Percentiles rank a stretch among this genome's conserved stretches.
phyloP scores from a whole-genome alignment of 805 yeast species.

The Metschnikowia hibisci region DNA sequence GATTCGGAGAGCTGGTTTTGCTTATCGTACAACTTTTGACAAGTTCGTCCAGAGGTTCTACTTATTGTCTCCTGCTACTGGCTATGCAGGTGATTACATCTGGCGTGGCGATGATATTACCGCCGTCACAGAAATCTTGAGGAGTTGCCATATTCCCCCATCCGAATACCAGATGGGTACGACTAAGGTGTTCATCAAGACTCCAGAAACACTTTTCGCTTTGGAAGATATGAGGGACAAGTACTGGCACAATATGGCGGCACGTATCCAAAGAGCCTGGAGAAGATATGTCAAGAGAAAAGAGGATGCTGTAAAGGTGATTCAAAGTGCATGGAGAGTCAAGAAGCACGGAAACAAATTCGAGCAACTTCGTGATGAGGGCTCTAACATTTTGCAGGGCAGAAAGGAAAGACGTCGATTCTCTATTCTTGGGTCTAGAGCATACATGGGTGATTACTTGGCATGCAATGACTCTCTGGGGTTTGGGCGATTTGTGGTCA shows the following conservation, averaged over 20 bases:
- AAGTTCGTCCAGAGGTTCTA: slow-evolving; percentile 94
- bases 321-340: slow-evolving; percentile 81
- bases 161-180: slow-evolving; percentile 89
- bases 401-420: slow-evolving; percentile 87
- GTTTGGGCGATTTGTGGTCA: slow-evolving; percentile 69
- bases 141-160: slow-evolving; percentile 61
- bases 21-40: slow-evolving; percentile 94
- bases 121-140: slow-evolving; percentile 49
- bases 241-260: slow-evolving; percentile 98
- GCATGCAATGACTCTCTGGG: slow-evolving; percentile 71
- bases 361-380: slow-evolving; percentile 82
- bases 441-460: slow-evolving; percentile 91
- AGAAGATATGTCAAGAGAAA: slow-evolving; percentile 75
- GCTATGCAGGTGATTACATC: slow-evolving; percentile 78
- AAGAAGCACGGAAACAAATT: slow-evolving; percentile 76
- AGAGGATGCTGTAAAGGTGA: slow-evolving; percentile 77
- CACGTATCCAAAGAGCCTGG: slow-evolving; percentile 96
- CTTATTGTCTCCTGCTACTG: slow-evolving; percentile 78
- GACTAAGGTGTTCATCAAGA: slow-evolving; percentile 88
- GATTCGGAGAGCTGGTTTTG: slow-evolving; percentile 97
- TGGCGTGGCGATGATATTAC: slow-evolving; percentile 54
- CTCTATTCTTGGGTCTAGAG: slow-evolving; percentile 82
- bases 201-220: slow-evolving; percentile 95
- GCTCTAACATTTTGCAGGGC: slow-evolving; percentile 63
- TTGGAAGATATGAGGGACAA: slow-evolving; percentile 94